Base-by-base conservation (phyloP, 2,329 filamentous ascomycete species). In the Lecanicillium sp. region DNA sequence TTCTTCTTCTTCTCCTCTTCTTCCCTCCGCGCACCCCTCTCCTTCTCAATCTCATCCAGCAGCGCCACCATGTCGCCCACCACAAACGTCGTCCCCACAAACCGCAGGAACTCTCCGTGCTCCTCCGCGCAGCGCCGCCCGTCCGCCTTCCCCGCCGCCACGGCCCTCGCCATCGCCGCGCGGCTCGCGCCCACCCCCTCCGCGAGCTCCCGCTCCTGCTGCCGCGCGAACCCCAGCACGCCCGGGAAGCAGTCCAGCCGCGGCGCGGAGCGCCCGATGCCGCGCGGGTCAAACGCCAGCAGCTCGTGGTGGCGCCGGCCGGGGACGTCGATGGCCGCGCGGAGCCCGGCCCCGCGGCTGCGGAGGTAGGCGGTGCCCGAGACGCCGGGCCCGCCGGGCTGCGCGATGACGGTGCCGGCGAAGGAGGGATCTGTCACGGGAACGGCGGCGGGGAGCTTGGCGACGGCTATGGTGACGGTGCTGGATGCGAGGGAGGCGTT, bases 321-420 rank as follows among this genome's bases (percentile, higher is more conserved):
- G 4, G 56, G 55, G 14, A 48, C 54, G 33, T 62, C 61, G 3
- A 56, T 26, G 5, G 52, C 44, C 23, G 44, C 24, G 33, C 64
- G 67, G 10, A 71, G 48, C 9, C 42, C 20, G 5, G 38, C 48
- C 14, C 61, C 68, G 3, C 17, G 35, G 2, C 5, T 5, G 10
- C 63, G 55, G 11, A 65, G 21, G 12, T 63, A 53, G 0, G 21
- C 23, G 3, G 71, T 61, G 4, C 71, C 71, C 0, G 67, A 68
- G 17, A 58, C 65, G 26, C 70, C 67, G 0, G 71, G 71, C 0
- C 72, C 71, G 35, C 72, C 72, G 0, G 70, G 70, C 58, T 73
- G 72, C 35, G 58, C 55, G 55, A 74, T 60, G 38, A 73, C 59
- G 43, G 70, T 60, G 21, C 71, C 71, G 32, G 62, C 68, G 45